phyloP scores from a whole-genome alignment of 176 grass and related monocot species.

The Lolium multiflorum region DNA sequence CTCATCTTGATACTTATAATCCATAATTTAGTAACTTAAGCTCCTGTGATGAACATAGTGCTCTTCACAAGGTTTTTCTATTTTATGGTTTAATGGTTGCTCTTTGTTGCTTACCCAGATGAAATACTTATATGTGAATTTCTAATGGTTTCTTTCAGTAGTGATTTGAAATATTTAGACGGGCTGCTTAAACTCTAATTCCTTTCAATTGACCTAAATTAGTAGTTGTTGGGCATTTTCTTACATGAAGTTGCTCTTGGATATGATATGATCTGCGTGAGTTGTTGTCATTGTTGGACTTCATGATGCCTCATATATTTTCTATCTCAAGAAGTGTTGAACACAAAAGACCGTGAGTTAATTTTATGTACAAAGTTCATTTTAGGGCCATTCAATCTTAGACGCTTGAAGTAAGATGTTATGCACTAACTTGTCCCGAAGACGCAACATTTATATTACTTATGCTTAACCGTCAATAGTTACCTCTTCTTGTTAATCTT shows the following conservation, averaged over 20 bases:
- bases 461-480: conserved; percentile 30
- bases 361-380: conserved; percentile 95
- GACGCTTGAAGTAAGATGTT: conserved; percentile 93
- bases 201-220: conserved; percentile 17
- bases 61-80: neutral
- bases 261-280: conserved; percentile 66
- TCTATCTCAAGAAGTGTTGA: conserved; percentile 91
- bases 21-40: neutral
- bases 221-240: neutral
- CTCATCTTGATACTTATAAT: conserved; percentile 2
- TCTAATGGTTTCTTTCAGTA: neutral
- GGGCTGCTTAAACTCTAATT: neutral
- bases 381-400: conserved; percentile 97
- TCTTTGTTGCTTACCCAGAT: neutral
- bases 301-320: conserved; percentile 99
- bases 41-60: neutral
- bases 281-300: conserved; percentile 96
- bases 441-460: conserved; percentile 68
- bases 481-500: conserved; percentile 21
- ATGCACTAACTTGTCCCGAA: conserved; percentile 98
- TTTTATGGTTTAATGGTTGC: neutral
- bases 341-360: conserved; percentile 76
- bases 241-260: conserved; percentile 11
- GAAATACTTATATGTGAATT: neutral
- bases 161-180: conserved; percentile 13